These are phyloP conservation scores for Candida yuanshanica DNA, from an alignment of 805 yeast species.

Conservation along the genomic window DNA sequence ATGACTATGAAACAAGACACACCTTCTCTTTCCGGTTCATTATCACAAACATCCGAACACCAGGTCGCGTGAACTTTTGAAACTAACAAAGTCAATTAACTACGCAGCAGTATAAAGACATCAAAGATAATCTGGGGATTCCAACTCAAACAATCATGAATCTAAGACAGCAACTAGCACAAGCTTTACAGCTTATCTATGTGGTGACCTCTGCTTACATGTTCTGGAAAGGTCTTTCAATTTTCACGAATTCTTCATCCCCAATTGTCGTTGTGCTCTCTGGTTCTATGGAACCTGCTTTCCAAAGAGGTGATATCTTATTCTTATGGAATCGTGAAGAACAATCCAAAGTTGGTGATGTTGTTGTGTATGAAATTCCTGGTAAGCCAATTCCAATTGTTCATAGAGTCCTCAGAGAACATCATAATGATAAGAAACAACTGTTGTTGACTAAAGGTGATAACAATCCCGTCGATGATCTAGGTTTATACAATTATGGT, in stretches of 20 bases:
- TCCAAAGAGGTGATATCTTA: constrained; percentile 93
- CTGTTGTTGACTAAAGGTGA: constrained; percentile 90
- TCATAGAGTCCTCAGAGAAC: constrained; percentile 88
- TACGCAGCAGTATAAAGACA: too few relatives aligned
- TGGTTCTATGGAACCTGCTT: constrained; percentile 99
- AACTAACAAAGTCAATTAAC: too few relatives aligned
- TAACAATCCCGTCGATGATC: constrained; percentile 88
- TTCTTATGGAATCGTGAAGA: constrained; percentile 83
- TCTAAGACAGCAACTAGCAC: constrained; percentile 54
- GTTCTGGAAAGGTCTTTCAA: constrained; percentile 80
- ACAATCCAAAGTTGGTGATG: constrained; percentile 73
- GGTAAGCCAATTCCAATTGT: constrained; percentile 91
- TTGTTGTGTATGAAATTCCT: constrained; percentile 84
- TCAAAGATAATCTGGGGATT: too few relatives aligned
- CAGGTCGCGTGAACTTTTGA: too few relatives aligned
- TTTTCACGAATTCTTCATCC: constrained; percentile 76
- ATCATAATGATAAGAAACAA: constrained; percentile 53
- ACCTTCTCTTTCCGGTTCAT: too few relatives aligned
- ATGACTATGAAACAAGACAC: too few relatives aligned
- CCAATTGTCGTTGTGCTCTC: constrained; percentile 96
- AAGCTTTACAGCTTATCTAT: constrained; percentile 66
- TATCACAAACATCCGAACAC: too few relatives aligned
- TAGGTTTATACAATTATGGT: constrained; percentile 72
- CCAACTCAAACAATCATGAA: constrained; percentile 37
- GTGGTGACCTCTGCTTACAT: constrained; percentile 86